Base-by-base conservation (phyloP, 345 rosid species). In the Gossypium raimondii region DNA sequence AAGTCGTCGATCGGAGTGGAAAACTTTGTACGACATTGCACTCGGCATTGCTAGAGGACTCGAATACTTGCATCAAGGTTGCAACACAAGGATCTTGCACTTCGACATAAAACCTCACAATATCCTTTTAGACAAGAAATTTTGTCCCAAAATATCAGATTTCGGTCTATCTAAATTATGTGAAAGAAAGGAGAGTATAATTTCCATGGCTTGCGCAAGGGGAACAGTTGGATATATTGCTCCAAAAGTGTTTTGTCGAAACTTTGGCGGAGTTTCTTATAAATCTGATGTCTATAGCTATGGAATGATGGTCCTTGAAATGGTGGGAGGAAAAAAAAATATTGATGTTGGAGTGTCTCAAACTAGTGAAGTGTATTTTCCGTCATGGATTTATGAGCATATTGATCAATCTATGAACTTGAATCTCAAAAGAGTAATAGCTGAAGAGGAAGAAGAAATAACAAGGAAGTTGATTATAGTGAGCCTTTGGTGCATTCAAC, bases 261-360 rank as follows among this genome's bases (percentile, higher is more conserved):
- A 62, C 0, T 76, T 83, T 2, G 88, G 88, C 11, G 29, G 50
- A 34, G 85, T 68, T 0, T 88, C 89, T 7, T 57, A 83, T 73
- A 83, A 88, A n/a, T 82, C 88, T 0, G 88, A 88, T 75, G 86
- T 88, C 4, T 88, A 85, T 2, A 88, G 89, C 64, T 86, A 86
- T 2, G 88, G 92, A 47, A 88, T 84, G 87, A 65, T 88, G 72
- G 62, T 85, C 38, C 74, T 85, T 0, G 81, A 84, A 25, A 84
- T 86, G 79, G 76, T 85, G n/a, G 84, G 84, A 9, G 79, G 72
- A 38, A 79, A 75, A 68, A 78, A 38, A 16, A 74, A 78, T n/a
- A 5, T 5, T 2, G 41, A 76, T 47, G 27, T 18, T 8, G 25
- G 43, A 68, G 78, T 47, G 34, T 79, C 81, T 1, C 22, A 38